These are phyloP conservation scores for Leptosphaerulina australis DNA, from an alignment of 2,329 filamentous ascomycete genomes.

Conservation along the genomic window DNA sequence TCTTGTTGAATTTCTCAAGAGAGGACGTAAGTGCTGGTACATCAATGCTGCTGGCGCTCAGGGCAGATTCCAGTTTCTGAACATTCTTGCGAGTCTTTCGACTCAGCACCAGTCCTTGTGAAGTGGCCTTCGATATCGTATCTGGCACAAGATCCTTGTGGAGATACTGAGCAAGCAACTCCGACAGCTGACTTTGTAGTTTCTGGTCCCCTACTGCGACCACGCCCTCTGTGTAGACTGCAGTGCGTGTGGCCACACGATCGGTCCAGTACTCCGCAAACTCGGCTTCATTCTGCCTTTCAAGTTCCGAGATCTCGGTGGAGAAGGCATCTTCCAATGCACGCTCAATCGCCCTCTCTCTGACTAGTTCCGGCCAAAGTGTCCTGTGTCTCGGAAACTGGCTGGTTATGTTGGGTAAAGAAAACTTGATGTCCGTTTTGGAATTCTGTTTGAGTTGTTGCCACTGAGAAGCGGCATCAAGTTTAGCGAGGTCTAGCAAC, in stretches of 20 bases:
- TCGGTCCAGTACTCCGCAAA: slow-evolving; percentile 45
- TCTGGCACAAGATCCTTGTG: slow-evolving; percentile 45
- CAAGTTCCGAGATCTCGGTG: slow-evolving; percentile 31
- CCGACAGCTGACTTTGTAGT: slow-evolving; percentile 42
- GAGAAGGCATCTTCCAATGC: slow-evolving; percentile 35
- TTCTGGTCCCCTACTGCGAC: slow-evolving; percentile 36
- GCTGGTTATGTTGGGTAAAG: slow-evolving; percentile 23
- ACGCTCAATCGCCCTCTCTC: slow-evolving; percentile 29
- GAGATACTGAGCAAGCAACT: slow-evolving; percentile 39
- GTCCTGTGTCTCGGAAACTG: slow-evolving; percentile 13
- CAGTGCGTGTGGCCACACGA: slow-evolving; percentile 33
- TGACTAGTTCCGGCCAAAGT: slow-evolving; percentile 22
- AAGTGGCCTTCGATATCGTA: slow-evolving; percentile 36
- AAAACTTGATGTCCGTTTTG: slow-evolving; percentile 34
- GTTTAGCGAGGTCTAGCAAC: slow-evolving; percentile 25
- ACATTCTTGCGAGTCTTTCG: slow-evolving; percentile 42
- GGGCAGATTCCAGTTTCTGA: slow-evolving; percentile 31
- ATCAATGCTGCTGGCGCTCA: slow-evolving; percentile 26
- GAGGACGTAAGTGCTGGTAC: slow-evolving; percentile 17
- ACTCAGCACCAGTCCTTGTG: slow-evolving; percentile 40
- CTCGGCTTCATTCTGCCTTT: slow-evolving; percentile 35
- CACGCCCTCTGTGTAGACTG: slow-evolving; percentile 37
- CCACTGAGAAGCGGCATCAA: slow-evolving; percentile 35
- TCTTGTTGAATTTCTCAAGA: slow-evolving; percentile 44
- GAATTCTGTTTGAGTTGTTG: slow-evolving; percentile 25